Conservation (phyloP, 768 basidiomycete genomes). For the Thelephora ganbajun region DNA sequence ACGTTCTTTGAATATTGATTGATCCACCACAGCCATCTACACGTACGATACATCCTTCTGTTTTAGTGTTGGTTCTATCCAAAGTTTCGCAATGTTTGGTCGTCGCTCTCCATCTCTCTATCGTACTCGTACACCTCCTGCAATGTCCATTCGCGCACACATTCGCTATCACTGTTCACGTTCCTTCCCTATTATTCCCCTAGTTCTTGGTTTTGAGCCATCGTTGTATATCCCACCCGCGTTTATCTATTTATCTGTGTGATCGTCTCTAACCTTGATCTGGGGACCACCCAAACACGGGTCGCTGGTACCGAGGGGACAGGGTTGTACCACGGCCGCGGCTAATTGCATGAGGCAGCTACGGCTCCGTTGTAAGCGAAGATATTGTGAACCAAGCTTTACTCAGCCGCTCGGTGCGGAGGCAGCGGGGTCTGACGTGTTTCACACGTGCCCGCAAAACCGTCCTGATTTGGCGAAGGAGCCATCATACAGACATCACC, state of each 20-base stretch:
- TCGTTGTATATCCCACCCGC: background rate
- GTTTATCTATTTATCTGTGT: background rate
- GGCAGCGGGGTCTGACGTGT: constrained; percentile 5
- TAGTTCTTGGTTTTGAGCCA: background rate
- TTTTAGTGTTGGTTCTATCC: too few relatives aligned
- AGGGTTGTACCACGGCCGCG: background rate
- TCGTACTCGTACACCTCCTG: constrained; percentile 22
- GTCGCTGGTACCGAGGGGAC: background rate
- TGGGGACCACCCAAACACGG: too few relatives aligned
- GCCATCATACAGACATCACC: background rate
- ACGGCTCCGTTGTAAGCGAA: too few relatives aligned
- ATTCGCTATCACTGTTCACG: background rate
- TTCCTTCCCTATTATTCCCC: background rate
- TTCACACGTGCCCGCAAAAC: constrained; percentile 26
- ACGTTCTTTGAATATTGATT: too few relatives aligned
- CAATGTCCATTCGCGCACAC: background rate
- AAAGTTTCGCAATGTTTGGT: too few relatives aligned
- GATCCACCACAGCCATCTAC: too few relatives aligned
- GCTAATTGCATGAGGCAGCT: too few relatives aligned
- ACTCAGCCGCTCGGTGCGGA: background rate
- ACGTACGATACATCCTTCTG: too few relatives aligned
- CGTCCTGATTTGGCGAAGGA: constrained; percentile 20
- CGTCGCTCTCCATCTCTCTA: too few relatives aligned
- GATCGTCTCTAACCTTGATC: background rate
- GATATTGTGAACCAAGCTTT: background rate